phyloP scores from a whole-genome alignment of 257 asterid genomes.

The Solanum sejunctum region DNA sequence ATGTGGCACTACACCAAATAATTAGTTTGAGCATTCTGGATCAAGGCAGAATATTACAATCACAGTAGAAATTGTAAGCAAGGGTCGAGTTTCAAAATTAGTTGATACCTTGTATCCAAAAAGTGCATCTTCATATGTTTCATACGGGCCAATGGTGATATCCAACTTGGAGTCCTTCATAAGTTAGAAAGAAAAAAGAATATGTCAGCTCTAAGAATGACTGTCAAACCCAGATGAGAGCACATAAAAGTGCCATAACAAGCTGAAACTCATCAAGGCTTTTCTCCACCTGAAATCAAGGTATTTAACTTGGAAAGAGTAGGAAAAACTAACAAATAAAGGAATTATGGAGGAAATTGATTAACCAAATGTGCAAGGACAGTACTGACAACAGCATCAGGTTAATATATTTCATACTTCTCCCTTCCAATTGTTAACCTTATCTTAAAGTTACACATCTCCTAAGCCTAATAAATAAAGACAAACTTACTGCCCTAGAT shows the following conservation, averaged over 20 bases:
- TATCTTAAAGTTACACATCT: neutral
- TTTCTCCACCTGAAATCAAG: neutral
- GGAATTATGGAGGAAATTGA: neutral
- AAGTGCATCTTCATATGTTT: conserved; percentile 85
- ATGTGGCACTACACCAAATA: neutral
- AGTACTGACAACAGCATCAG: neutral
- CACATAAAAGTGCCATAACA: neutral
- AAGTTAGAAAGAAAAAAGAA: too few species aligned
- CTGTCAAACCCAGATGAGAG: neutral
- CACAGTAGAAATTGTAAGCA: neutral
- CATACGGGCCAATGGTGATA: conserved; percentile 91
- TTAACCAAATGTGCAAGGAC: neutral
- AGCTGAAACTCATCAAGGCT: neutral
- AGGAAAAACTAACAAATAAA: neutral
- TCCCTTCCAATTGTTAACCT: neutral
- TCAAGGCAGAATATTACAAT: neutral
- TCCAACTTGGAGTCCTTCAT: conserved; percentile 27
- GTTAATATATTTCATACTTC: neutral
- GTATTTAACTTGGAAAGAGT: neutral
- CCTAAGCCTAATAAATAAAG: neutral
- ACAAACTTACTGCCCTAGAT: neutral
- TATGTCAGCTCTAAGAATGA: too few species aligned
- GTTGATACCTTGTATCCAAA: conserved; percentile 86
- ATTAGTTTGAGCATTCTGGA: neutral
- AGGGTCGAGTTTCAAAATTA: neutral